Percentiles rank a stretch among this genome's conserved stretches.
Conservation (phyloP, 352 stramenopile genomes). For the Phytophthora idaei region DNA sequence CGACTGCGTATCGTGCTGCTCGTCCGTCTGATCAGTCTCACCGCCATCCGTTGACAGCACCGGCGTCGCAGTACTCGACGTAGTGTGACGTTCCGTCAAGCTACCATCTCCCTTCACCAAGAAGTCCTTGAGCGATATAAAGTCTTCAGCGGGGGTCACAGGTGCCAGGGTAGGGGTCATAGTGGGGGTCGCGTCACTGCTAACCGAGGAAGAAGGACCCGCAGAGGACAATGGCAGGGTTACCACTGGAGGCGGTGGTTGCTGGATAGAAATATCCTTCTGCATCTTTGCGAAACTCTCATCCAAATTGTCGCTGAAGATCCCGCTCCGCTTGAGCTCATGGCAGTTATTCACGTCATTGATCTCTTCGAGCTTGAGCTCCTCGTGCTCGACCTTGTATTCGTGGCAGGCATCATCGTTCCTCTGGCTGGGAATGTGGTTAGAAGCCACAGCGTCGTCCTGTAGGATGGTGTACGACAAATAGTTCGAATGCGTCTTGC, state of each 20-base stretch:
- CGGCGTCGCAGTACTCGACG: slow-evolving; percentile 34
- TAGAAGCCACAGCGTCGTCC: slow-evolving; percentile 31
- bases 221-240: slow-evolving; percentile 23
- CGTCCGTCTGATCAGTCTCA: slow-evolving; percentile 21
- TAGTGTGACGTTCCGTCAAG: slow-evolving; percentile 25
- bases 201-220: slow-evolving; percentile 15
- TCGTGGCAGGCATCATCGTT: slow-evolving; percentile 4
- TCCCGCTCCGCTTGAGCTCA: slow-evolving; percentile 11
- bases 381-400: slow-evolving; percentile 7
- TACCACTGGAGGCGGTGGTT: slow-evolving; percentile 6
- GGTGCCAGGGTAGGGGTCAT: not conserved
- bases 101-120: slow-evolving; percentile 43
- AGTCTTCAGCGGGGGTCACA: slow-evolving; percentile 30
- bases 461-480: slow-evolving; percentile 48
- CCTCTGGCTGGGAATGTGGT: slow-evolving; percentile 12
- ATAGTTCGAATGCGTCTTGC: slow-evolving; percentile 42
- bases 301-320: slow-evolving; percentile 23
- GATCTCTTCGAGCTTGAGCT: slow-evolving; percentile 6
- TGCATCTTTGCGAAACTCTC: slow-evolving; percentile 38
- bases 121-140: slow-evolving; percentile 66
- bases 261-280: slow-evolving; percentile 36
- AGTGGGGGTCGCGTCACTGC: slow-evolving; percentile 15
- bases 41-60: slow-evolving; percentile 24
- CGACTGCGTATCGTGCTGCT: slow-evolving; percentile 16
- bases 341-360: not conserved